A percentile compares a stretch with the other conserved stretches of the same genome.
phyloP scores from a whole-genome alignment of 495 filamentous ascomycete genomes.

The Xylaria telfairii region DNA sequence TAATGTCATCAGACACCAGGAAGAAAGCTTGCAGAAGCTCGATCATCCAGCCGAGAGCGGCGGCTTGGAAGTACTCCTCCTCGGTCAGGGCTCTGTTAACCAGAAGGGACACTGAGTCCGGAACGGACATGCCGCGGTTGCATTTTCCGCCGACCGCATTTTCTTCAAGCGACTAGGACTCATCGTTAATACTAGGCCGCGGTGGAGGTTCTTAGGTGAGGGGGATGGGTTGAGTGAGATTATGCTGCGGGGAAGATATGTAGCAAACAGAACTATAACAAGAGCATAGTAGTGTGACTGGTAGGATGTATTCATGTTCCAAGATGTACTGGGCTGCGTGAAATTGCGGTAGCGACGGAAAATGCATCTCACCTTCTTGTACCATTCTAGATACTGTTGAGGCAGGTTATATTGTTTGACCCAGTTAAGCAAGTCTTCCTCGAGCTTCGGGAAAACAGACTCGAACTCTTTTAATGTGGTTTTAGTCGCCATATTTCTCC shows the following conservation, averaged over 20 bases:
- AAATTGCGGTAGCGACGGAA: background rate
- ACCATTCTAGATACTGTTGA: constrained; percentile 83
- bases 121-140: constrained; percentile 97
- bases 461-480: constrained; percentile 87
- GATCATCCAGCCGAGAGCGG: constrained; percentile 92
- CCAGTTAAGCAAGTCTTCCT: constrained; percentile 76
- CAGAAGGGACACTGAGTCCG: constrained; percentile 84
- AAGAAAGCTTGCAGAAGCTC: constrained; percentile 99
- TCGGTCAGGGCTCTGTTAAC: constrained; percentile 71
- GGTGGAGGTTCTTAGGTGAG: background rate
- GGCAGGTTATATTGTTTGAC: constrained; percentile 82
- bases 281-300: background rate
- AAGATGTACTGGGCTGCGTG: background rate
- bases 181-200: constrained; percentile 27
- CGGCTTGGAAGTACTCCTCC: constrained; percentile 83
- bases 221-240: background rate
- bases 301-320: background rate
- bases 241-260: constrained; percentile 17
- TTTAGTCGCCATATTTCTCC: constrained; percentile 61
- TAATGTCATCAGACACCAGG: constrained; percentile 97
- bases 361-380: constrained; percentile 68
- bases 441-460: constrained; percentile 78
- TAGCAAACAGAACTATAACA: background rate
- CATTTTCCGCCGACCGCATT: constrained; percentile 95
- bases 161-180: constrained; percentile 71